These are phyloP conservation scores for Plasmodium malariae DNA, from an alignment of 169 alveolate species.

Conservation along the genomic window DNA sequence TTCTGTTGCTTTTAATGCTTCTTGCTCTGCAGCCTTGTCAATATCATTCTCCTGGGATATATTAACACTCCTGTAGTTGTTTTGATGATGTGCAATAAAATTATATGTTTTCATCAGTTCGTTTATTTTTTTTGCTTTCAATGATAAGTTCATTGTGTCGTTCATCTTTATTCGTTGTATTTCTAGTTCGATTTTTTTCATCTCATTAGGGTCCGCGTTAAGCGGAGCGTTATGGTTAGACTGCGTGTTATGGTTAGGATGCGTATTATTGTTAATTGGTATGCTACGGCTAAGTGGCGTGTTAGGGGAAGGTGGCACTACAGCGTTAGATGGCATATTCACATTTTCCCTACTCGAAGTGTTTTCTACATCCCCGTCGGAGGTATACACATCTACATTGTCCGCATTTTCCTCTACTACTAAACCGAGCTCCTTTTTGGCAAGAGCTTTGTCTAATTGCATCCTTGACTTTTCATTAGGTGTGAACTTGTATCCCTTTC, in stretches of 20 bases:
- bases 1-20: slow-evolving; percentile 41
- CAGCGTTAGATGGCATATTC: background rate
- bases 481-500: slow-evolving; percentile 96
- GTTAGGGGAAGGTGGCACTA: background rate
- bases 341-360: slow-evolving; percentile 20
- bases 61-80: slow-evolving; percentile 5
- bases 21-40: slow-evolving; percentile 56
- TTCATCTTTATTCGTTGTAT: slow-evolving; percentile 63
- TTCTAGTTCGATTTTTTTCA: slow-evolving; percentile 42
- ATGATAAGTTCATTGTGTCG: slow-evolving; percentile 50
- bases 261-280: background rate
- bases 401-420: slow-evolving; percentile 22
- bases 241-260: background rate
- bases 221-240: background rate
- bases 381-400: slow-evolving; percentile 20
- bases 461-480: slow-evolving; percentile 93
- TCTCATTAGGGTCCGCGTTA: background rate
- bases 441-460: slow-evolving; percentile 89
- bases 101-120: slow-evolving; percentile 56
- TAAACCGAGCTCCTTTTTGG: slow-evolving; percentile 88
- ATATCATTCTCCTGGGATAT: slow-evolving; percentile 5
- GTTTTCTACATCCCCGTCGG: slow-evolving; percentile 76
- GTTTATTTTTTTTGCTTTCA: slow-evolving; percentile 46
- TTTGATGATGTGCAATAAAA: slow-evolving; percentile 25
- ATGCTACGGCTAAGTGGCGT: background rate